A percentile compares a stretch with the other conserved stretches of the same genome.
Evolutionary conservation across 106 monocot genomes (phyloP).

Genomic region (Acorus gramineus): DNA sequence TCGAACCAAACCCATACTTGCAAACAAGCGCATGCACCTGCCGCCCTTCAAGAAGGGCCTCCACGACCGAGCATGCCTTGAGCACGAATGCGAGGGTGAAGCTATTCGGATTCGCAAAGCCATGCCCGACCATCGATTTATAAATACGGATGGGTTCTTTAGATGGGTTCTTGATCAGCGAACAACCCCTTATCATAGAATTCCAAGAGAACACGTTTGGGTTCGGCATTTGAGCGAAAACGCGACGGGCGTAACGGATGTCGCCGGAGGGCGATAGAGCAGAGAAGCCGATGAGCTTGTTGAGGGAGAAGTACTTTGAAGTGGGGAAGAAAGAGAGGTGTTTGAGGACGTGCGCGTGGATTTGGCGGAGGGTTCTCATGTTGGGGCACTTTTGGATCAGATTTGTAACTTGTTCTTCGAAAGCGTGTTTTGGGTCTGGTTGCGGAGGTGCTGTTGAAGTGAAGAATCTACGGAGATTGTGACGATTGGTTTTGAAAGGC

Average conservation of each 20-base stretch:
- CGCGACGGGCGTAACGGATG: constrained; percentile 43
- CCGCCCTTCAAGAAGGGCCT: constrained; percentile 41
- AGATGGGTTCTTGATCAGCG: constrained; percentile 19
- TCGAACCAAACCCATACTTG: constrained; percentile 45
- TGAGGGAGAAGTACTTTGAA: constrained; percentile 20
- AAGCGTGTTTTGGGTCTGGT: not conserved
- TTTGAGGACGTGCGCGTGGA: constrained; percentile 57
- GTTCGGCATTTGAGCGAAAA: constrained; percentile 60
- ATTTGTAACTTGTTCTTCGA: constrained; percentile 27
- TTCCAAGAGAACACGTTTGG: constrained; percentile 74
- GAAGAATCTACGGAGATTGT: not conserved
- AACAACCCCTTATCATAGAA: constrained; percentile 52
- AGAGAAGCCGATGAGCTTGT: constrained; percentile 53
- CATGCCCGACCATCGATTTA: constrained; percentile 30
- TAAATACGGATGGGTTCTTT: constrained; percentile 50
- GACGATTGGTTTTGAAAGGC: not conserved
- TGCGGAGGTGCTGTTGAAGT: not conserved
- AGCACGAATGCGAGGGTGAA: constrained; percentile 71
- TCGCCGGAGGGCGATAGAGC: constrained; percentile 36
- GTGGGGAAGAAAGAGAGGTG: constrained; percentile 7
- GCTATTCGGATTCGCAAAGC: constrained; percentile 46
- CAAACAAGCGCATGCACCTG: constrained; percentile 63
- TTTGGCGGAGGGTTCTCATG: constrained; percentile 49
- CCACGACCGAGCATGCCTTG: constrained; percentile 47
- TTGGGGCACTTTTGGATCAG: constrained; percentile 56